Conservation (phyloP, 306 rosid genomes). For the Gleditsia sinensis region DNA sequence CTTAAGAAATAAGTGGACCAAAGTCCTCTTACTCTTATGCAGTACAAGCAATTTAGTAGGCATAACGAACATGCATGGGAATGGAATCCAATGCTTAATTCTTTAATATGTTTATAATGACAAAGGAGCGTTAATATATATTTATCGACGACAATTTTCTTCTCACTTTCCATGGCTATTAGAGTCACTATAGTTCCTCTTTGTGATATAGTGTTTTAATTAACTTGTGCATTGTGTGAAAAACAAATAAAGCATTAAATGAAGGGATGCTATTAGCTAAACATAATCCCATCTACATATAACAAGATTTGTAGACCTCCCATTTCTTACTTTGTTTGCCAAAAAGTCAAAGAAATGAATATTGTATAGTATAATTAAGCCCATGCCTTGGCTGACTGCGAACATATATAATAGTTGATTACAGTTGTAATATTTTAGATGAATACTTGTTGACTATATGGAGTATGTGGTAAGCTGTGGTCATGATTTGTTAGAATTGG, state of each 20-base stretch:
- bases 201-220: too few relatives aligned
- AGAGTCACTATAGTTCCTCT: background rate
- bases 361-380: conserved; percentile 15
- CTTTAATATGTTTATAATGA: too few relatives aligned
- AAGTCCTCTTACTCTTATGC: conserved; percentile 19
- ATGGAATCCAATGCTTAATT: too few relatives aligned
- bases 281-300: background rate
- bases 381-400: conserved; percentile 7
- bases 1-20: conserved; percentile 29
- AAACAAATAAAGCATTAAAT: background rate
- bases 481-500: conserved; percentile 59
- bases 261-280: background rate
- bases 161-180: too few relatives aligned
- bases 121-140: background rate
- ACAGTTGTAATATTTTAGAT: conserved; percentile 52
- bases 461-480: conserved; percentile 48
- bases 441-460: conserved; percentile 51
- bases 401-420: conserved; percentile 26
- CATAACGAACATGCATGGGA: too few relatives aligned
- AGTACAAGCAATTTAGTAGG: too few relatives aligned
- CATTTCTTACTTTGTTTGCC: conserved; percentile 8
- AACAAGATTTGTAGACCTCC: conserved; percentile 9
- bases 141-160: background rate
- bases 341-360: conserved; percentile 5
- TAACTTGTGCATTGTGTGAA: too few relatives aligned